A percentile compares a stretch with the other conserved stretches of the same genome.
phyloP scores from a whole-genome alignment of 495 filamentous ascomycete genomes.

The Penicillium silybi region DNA sequence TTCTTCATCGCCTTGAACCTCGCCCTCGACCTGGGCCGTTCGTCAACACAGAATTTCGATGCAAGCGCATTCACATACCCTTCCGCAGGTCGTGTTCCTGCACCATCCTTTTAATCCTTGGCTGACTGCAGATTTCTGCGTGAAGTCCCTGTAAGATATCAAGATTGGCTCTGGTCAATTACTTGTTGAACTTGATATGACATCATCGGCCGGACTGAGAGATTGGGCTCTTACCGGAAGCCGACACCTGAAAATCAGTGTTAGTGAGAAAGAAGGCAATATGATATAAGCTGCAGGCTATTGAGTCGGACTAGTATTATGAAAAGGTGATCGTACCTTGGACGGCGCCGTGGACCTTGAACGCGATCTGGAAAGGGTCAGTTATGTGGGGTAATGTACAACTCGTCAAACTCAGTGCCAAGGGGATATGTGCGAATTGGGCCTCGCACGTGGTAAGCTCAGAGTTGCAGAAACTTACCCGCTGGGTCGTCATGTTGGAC shows the following conservation, averaged over 20 bases:
- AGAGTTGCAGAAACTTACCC: conserved; percentile 6
- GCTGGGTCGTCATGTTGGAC: conserved; percentile 14
- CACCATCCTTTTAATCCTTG: conserved; percentile 74
- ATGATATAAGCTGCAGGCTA: not conserved
- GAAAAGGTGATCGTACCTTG: conserved; percentile 38
- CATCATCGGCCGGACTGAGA: conserved; percentile 13
- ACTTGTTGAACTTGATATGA: conserved; percentile 5
- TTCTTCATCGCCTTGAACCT: conserved; percentile 72
- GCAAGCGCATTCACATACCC: conserved; percentile 41
- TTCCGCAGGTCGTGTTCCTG: conserved; percentile 67
- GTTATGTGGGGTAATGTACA: not conserved
- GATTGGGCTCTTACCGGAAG: conserved; percentile 53
- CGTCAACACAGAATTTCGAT: not conserved
- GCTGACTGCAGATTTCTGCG: conserved; percentile 60
- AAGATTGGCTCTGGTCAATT: conserved; percentile 1
- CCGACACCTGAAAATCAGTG: conserved; percentile 54
- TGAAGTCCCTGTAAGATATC: conserved; percentile 55
- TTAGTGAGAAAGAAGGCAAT: conserved; percentile 3
- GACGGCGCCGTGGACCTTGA: conserved; percentile 50
- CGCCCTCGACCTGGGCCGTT: conserved; percentile 69
- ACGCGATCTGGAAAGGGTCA: conserved; percentile 38
- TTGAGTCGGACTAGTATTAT: too few relatives aligned
- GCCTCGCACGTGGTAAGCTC: not conserved
- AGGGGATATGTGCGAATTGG: not conserved
- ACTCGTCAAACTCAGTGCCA: not conserved